A percentile compares a stretch with the other conserved stretches of the same genome.
Evolutionary conservation across 1,284 basidiomycete species (phyloP).

Genomic region (Fomitopsis betulina): DNA sequence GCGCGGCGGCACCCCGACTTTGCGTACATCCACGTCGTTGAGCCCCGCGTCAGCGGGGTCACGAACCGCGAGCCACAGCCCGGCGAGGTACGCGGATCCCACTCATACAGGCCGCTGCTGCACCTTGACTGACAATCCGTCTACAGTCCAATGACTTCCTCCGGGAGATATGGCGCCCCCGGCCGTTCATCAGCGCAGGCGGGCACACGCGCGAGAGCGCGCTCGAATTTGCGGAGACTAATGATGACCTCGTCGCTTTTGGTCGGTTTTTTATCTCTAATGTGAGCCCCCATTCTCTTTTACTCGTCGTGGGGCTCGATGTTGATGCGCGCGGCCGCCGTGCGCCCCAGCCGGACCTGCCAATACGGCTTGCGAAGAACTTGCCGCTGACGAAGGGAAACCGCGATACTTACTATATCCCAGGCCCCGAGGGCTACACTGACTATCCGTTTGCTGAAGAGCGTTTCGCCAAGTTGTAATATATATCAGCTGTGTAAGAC

Average conservation of each 20-base stretch:
- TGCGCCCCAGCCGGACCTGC: slow-evolving; percentile 12
- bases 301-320: not conserved
- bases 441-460: slow-evolving; percentile 16
- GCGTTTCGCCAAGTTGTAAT: slow-evolving; percentile 2
- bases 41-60: slow-evolving; percentile 28
- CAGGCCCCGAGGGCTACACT: slow-evolving; percentile 20
- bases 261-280: slow-evolving; percentile 47
- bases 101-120: not conserved
- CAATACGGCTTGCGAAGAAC: slow-evolving; percentile 12
- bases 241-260: slow-evolving; percentile 38
- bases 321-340: no score
- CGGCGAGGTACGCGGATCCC: slow-evolving; percentile 1
- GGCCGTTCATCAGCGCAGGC: slow-evolving; percentile 32
- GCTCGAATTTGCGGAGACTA: slow-evolving; percentile 24
- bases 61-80: slow-evolving; percentile 12
- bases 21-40: slow-evolving; percentile 51
- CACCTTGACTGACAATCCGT: slow-evolving; percentile 15
- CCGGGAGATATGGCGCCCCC: slow-evolving; percentile 29
- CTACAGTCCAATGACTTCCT: slow-evolving; percentile 20
- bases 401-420: slow-evolving; percentile 13
- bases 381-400: slow-evolving; percentile 10
- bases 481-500: no score
- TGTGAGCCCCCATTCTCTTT: slow-evolving; percentile 15
- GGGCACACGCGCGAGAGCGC: slow-evolving; percentile 30
- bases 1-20: slow-evolving; percentile 38